Percentiles rank a stretch among this genome's conserved stretches.
phyloP scores from a whole-genome alignment of 2,329 filamentous ascomycete genomes.

The Emergomyces africanus region DNA sequence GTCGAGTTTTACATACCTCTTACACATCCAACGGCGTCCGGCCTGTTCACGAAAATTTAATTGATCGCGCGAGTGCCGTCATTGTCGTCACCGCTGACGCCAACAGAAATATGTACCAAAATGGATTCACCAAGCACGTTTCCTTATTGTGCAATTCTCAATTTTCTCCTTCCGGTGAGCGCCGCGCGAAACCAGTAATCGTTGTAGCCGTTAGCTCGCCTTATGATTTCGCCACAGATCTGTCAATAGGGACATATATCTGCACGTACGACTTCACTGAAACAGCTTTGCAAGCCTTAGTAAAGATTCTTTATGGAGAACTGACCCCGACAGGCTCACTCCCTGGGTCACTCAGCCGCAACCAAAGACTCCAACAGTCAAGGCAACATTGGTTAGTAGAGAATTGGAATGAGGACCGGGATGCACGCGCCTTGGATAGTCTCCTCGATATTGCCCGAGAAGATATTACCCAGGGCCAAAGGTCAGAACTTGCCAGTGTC shows the following conservation, averaged over 20 bases:
- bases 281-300: constrained; percentile 71
- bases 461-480: constrained; percentile 46
- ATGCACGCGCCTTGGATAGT: constrained; percentile 59
- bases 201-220: constrained; percentile 91
- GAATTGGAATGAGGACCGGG: constrained; percentile 67
- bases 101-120: constrained; percentile 85
- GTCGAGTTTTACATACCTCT: constrained; percentile 81
- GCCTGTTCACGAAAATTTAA: constrained; percentile 85
- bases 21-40: constrained; percentile 89
- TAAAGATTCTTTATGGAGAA: constrained; percentile 73
- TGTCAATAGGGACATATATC: constrained; percentile 78
- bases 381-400: constrained; percentile 93
- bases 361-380: constrained; percentile 76
- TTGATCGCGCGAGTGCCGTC: constrained; percentile 75
- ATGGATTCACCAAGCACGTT: constrained; percentile 90
- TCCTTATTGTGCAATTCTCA: constrained; percentile 67
- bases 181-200: constrained; percentile 58
- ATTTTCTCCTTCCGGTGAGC: constrained; percentile 25
- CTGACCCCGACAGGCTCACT: constrained; percentile 43
- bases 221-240: constrained; percentile 92
- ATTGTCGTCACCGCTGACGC: constrained; percentile 89
- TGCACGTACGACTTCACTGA: constrained; percentile 97
- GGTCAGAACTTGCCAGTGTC: constrained; percentile 55
- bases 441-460: constrained; percentile 60
- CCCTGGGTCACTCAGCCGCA: constrained; percentile 68